Percentiles rank a stretch among this genome's conserved stretches.
phyloP scores from a whole-genome alignment of 345 rosid species.

The Iberis pinnata region DNA sequence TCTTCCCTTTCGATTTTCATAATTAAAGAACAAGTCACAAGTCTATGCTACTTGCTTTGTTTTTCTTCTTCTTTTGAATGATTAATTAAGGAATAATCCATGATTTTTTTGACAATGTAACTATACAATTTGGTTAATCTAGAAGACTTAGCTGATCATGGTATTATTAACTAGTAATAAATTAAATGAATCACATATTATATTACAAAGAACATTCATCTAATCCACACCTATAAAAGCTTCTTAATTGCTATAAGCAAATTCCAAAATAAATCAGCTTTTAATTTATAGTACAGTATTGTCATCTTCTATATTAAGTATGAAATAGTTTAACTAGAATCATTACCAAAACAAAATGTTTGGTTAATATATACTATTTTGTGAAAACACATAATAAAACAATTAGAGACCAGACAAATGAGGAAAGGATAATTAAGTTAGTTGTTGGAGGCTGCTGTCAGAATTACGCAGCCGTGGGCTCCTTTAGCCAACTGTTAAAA shows the following conservation, averaged over 20 bases:
- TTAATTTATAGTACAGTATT: not conserved
- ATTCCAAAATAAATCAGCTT: constrained; percentile 16
- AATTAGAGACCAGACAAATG: constrained; percentile 28
- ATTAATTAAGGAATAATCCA: too few relatives aligned
- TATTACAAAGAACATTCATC: constrained; percentile 13
- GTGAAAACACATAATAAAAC: constrained; percentile 2
- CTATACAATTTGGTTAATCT: too few relatives aligned
- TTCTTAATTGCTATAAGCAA: constrained; percentile 26
- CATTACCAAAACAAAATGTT: not conserved
- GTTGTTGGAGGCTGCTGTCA: constrained; percentile 35
- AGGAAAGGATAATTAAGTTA: constrained; percentile 23
- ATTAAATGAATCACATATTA: not conserved
- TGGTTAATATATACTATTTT: too few relatives aligned
- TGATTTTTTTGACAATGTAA: too few relatives aligned
- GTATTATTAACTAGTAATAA: not conserved
- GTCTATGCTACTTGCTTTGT: too few relatives aligned
- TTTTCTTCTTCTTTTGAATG: too few relatives aligned
- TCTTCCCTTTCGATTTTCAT: too few relatives aligned
- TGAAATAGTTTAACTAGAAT: not conserved
- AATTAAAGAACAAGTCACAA: too few relatives aligned
- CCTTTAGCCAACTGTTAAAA: constrained; percentile 7
- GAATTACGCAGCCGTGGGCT: constrained; percentile 32
- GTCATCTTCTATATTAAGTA: constrained; percentile 1
- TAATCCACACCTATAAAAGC: constrained; percentile 24
- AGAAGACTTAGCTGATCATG: constrained; percentile 9